phyloP scores from a whole-genome alignment of 1,284 basidiomycete genomes.

The Apiotrichum sp. region DNA sequence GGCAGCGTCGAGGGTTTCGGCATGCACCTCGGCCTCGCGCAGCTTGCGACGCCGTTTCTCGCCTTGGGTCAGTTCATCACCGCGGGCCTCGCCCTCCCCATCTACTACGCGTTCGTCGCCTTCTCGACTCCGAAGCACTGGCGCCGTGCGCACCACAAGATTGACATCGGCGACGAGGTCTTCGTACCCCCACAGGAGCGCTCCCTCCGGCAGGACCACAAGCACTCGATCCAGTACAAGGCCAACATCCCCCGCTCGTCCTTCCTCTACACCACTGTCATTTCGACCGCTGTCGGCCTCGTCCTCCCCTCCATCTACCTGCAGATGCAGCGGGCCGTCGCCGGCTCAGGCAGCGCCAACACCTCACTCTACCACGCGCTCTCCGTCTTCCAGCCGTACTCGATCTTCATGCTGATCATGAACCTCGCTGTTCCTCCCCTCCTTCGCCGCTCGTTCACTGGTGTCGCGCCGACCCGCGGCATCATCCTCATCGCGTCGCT shows the following conservation, averaged over 20 bases:
- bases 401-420: slow-evolving; percentile 12
- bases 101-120: slow-evolving; percentile 9
- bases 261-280: slow-evolving; percentile 10
- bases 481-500: slow-evolving; percentile 12
- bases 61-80: slow-evolving; percentile 9
- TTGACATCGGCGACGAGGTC: slow-evolving; percentile 11
- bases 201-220: background rate
- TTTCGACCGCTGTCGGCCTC: slow-evolving; percentile 9
- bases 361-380: slow-evolving; percentile 2
- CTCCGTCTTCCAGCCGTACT: slow-evolving; percentile 11
- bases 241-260: slow-evolving; percentile 12
- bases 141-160: slow-evolving; percentile 8
- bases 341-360: too few species aligned
- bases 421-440: slow-evolving; percentile 11
- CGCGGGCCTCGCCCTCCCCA: slow-evolving; percentile 9
- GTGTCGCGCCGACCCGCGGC: slow-evolving; percentile 2
- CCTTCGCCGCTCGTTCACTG: slow-evolving; percentile 4
- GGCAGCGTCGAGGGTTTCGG: slow-evolving; percentile 12
- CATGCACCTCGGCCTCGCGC: slow-evolving; percentile 13
- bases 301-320: background rate
- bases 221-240: slow-evolving; percentile 11
- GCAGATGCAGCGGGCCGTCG: background rate
- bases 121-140: slow-evolving; percentile 9
- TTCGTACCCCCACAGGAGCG: slow-evolving; percentile 2
- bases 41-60: slow-evolving; percentile 4